These are phyloP conservation scores for Hericium rajendrae DNA, from an alignment of 768 basidiomycete genomes.

Conservation along the genomic window DNA sequence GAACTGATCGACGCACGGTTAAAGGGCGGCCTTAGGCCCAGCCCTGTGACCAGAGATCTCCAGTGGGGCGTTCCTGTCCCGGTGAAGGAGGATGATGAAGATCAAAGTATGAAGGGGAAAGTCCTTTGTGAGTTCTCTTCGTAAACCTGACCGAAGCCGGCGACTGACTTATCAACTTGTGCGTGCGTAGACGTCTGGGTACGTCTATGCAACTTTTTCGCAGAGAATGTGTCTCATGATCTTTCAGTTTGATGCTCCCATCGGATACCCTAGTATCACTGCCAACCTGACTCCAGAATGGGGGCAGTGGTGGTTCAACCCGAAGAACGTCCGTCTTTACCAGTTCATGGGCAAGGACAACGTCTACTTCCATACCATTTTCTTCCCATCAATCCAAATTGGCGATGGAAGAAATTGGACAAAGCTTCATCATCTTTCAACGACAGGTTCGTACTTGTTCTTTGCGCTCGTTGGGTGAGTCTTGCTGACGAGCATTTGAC, in stretches of 20 bases:
- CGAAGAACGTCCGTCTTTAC: conserved; percentile 79
- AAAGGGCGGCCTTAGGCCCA: conserved; percentile 76
- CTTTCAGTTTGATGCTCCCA: conserved; percentile 84
- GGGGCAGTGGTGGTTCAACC: conserved; percentile 96
- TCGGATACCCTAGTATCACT: conserved; percentile 96
- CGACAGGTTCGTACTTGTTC: conserved; percentile 59
- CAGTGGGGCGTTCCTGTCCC: conserved; percentile 97
- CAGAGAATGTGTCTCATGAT: not conserved
- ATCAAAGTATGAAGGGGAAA: conserved; percentile 82
- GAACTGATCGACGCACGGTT: conserved; percentile 84
- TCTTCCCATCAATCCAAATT: conserved; percentile 84
- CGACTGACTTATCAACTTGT: not conserved
- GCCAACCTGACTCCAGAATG: conserved; percentile 91
- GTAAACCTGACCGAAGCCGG: not conserved
- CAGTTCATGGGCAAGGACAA: conserved; percentile 99
- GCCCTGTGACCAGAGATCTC: conserved; percentile 88
- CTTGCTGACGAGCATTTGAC: not conserved
- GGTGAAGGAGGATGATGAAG: conserved; percentile 55
- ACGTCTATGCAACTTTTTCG: conserved; percentile 21
- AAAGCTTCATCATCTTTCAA: conserved; percentile 85
- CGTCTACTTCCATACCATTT: conserved; percentile 96
- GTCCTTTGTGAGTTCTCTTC: conserved; percentile 71
- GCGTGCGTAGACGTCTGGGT: conserved; percentile 82
- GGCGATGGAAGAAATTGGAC: conserved; percentile 93
- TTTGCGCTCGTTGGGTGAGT: not conserved